phyloP scores from a whole-genome alignment of 192 early-diverging fungal genomes.

The Mortierella claussenii region DNA sequence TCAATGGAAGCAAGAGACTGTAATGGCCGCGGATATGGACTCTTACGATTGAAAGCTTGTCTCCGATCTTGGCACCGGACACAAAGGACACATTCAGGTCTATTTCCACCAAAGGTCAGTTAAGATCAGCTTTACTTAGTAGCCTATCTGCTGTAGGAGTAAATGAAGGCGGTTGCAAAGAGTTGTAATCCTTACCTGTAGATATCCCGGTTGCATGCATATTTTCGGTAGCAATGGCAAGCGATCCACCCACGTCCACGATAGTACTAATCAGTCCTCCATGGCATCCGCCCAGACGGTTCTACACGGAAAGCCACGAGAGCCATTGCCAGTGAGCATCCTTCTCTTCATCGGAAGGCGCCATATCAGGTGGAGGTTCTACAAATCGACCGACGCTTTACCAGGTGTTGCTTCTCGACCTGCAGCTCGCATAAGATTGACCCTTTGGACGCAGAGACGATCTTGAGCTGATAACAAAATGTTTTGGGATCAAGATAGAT shows the following conservation, averaged over 20 bases:
- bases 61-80: slow-evolving; percentile 56
- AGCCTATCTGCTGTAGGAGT: not conserved
- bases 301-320: too few species aligned
- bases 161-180: not conserved
- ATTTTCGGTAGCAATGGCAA: slow-evolving; percentile 62
- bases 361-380: too few species aligned
- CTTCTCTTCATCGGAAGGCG: too few species aligned
- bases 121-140: too few species aligned
- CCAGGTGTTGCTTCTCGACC: slow-evolving; percentile 61
- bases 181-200: slow-evolving; percentile 41
- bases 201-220: slow-evolving; percentile 64
- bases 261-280: slow-evolving; percentile 63
- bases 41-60: slow-evolving; percentile 58
- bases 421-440: slow-evolving; percentile 53
- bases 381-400: too few species aligned
- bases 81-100: slow-evolving; percentile 67
- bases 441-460: slow-evolving; percentile 53
- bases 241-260: slow-evolving; percentile 65
- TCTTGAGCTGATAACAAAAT: slow-evolving; percentile 40
- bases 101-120: not conserved
- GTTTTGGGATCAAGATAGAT: not conserved
- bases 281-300: slow-evolving; percentile 57
- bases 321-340: too few species aligned
- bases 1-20: too few species aligned
- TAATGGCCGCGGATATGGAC: too few species aligned